Evolutionary conservation across 129 eudicot genomes (phyloP), one percentile per base, ranked within the genome.

Genomic region (Heracleum sosnowskyi): DNA sequence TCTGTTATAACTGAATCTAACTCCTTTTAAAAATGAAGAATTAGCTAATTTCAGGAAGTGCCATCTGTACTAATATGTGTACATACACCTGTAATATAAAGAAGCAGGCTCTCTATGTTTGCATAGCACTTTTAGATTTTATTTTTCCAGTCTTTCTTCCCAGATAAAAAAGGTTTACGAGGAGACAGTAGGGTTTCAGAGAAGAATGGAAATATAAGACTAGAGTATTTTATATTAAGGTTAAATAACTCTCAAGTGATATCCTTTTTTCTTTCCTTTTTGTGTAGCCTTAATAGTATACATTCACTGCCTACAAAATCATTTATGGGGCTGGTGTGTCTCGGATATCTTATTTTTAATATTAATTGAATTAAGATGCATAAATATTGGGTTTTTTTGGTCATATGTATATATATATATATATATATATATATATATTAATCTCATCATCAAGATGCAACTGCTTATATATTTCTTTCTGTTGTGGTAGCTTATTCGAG

Each of bases 401-500:
- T 62, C 24, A 24, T 51, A 41, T 76, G n/a, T n/a, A n/a, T n/a
- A n/a, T n/a, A n/a, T n/a, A n/a, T n/a, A n/a, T n/a, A n/a, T n/a
- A n/a, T n/a, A n/a, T n/a, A n/a, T n/a, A n/a, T n/a, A n/a, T n/a
- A n/a, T n/a, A n/a, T 77, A 36, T 69, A 60, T 57, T 77, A 9
- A 39, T 37, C 46, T n/a, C 41, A 31, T 64, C 40, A 41, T 63
- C 22, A 42, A 28, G 44, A 63, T 77, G 51, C 74, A 68, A 63
- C 42, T 40, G 28, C 22, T 45, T 55, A 53, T 64, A 29, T 29
- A 29, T 64, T 29, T 2, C 76, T 75, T 11, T 46, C 12, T 64
- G 11, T 64, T 44, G 33, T 79, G 55, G 76, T 89, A 96, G 99
- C 96, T 96, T 55, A 29, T 83, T 17, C 87, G 85, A 64, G 99